Conservation (phyloP, 495 filamentous ascomycete genomes). For the Articulospora tetracladia region DNA sequence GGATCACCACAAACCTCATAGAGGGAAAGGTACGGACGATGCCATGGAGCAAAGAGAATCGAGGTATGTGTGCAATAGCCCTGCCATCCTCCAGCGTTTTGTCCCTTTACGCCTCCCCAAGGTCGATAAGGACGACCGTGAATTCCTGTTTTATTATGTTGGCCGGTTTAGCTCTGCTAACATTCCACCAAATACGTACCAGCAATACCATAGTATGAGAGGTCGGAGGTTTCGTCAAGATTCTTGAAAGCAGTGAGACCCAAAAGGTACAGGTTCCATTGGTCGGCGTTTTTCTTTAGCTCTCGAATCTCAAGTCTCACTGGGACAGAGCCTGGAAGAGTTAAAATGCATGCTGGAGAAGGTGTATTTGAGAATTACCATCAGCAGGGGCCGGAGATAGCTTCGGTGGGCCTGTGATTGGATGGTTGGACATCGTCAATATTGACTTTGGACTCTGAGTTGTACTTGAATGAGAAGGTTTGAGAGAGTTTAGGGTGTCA, state of each 20-base stretch:
- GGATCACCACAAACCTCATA: slow-evolving; percentile 49
- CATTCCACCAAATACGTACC: slow-evolving; percentile 30
- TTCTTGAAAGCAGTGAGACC: slow-evolving; percentile 36
- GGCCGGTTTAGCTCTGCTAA: background rate
- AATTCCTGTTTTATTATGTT: slow-evolving; percentile 42
- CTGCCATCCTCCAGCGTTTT: slow-evolving; percentile 31
- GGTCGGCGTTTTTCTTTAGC: slow-evolving; percentile 50
- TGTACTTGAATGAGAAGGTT: background rate
- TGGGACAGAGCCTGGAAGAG: slow-evolving; percentile 19
- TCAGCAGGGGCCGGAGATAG: slow-evolving; percentile 14
- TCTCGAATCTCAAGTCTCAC: slow-evolving; percentile 50
- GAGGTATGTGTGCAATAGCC: slow-evolving; percentile 67
- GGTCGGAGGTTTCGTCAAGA: slow-evolving; percentile 44
- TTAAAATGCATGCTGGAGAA: background rate
- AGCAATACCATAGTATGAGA: slow-evolving; percentile 61
- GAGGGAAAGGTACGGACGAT: slow-evolving; percentile 64
- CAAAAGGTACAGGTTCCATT: slow-evolving; percentile 27
- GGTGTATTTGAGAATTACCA: slow-evolving; percentile 2
- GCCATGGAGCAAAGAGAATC: slow-evolving; percentile 67
- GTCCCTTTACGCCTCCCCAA: slow-evolving; percentile 53
- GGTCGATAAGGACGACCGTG: slow-evolving; percentile 58
- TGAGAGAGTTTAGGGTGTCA: background rate
- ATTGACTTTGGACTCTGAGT: background rate
- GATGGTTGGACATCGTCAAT: slow-evolving; percentile 12
- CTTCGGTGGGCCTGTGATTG: slow-evolving; percentile 14